phyloP scores from a whole-genome alignment of 176 grass and related monocot genomes.

The Cenchrus americanus region DNA sequence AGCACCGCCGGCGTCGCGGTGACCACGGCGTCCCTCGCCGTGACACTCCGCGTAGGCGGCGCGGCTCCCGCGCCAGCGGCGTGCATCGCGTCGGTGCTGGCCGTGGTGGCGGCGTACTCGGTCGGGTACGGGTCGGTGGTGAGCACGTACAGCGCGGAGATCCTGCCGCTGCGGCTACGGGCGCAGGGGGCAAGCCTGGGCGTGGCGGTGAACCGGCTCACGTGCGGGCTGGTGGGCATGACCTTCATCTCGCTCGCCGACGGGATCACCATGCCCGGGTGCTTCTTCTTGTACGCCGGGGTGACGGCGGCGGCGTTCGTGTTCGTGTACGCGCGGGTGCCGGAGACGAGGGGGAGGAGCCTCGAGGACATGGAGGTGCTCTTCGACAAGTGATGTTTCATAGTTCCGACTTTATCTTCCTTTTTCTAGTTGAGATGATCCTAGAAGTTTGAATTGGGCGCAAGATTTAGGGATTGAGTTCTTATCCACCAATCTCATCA shows the following conservation, averaged over 20 bases:
- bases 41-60: rapidly evolving
- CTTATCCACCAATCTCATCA: no score
- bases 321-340: constrained; percentile 51
- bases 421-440: no score
- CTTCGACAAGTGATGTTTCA: background rate
- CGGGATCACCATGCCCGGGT: constrained; percentile 52
- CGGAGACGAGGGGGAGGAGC: constrained; percentile 55
- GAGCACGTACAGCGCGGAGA: constrained; percentile 33
- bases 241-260: constrained; percentile 62
- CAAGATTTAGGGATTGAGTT: no score
- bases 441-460: no score
- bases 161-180: constrained; percentile 51
- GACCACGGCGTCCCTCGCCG: background rate
- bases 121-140: constrained; percentile 44
- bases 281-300: constrained; percentile 61
- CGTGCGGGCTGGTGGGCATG: constrained; percentile 46
- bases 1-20: constrained; percentile 36
- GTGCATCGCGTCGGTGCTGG: constrained; percentile 16
- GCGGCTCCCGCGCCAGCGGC: rapidly evolving
- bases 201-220: constrained; percentile 49
- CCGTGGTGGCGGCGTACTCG: constrained; percentile 46
- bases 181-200: constrained; percentile 50
- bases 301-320: constrained; percentile 10
- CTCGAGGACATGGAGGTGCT: constrained; percentile 56
- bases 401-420: no score